A percentile compares a stretch with the other conserved stretches of the same genome.
Evolutionary conservation across 2,329 filamentous ascomycete genomes (phyloP).

Genomic region (Penicillium sp.): DNA sequence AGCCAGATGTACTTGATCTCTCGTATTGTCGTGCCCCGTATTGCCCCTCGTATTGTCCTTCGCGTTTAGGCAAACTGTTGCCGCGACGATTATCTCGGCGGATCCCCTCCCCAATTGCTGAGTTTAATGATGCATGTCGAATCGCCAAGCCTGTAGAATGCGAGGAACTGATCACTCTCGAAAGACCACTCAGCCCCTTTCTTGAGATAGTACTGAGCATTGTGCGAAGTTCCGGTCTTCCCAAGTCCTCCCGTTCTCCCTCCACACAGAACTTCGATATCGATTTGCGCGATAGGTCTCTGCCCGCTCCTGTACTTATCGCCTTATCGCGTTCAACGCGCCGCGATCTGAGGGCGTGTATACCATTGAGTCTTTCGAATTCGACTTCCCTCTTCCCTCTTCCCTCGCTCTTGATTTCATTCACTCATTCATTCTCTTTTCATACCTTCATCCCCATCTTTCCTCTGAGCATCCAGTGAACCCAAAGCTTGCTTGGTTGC

Average conservation of each 20-base stretch:
- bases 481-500: neutral
- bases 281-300: neutral
- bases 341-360: neutral
- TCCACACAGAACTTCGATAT: neutral
- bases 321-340: conserved; percentile 1
- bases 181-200: neutral
- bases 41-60: neutral
- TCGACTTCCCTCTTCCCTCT: neutral
- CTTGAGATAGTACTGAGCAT: conserved; percentile 12
- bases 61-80: neutral
- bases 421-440: neutral
- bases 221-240: neutral
- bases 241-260: neutral
- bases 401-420: neutral
- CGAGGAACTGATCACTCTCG: neutral
- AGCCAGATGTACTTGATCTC: neutral
- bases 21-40: neutral
- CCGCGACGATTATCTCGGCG: conserved; percentile 36
- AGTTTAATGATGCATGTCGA: conserved; percentile 58
- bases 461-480: neutral
- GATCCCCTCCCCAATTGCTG: conserved; percentile 67
- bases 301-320: neutral
- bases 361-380: neutral
- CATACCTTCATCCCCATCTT: neutral
- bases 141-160: conserved; percentile 16